A percentile compares a stretch with the other conserved stretches of the same genome.
Conservation (phyloP, 1,284 basidiomycete genomes). For the Phellopilus nigrolimitatus region DNA sequence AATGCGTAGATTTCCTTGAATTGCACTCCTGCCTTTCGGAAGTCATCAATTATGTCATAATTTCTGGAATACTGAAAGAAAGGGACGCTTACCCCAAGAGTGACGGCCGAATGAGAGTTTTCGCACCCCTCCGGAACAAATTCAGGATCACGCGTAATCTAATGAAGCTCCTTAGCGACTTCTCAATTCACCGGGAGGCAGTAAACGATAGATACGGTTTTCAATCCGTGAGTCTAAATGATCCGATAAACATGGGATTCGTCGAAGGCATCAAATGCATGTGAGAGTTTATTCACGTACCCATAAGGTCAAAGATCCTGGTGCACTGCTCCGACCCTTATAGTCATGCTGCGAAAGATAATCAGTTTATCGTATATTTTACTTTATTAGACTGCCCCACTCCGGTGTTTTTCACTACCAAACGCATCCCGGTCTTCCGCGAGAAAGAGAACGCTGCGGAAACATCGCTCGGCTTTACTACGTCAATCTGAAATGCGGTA, state of each 20-base stretch:
- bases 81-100: background rate
- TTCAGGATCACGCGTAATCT: background rate
- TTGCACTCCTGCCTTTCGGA: slow-evolving; percentile 27
- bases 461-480: slow-evolving; percentile 22
- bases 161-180: background rate
- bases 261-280: background rate
- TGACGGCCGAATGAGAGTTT: slow-evolving; percentile 1
- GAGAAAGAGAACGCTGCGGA: slow-evolving; percentile 25
- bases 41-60: background rate
- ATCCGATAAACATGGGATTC: background rate
- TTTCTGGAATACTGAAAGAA: background rate
- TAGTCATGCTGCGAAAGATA: slow-evolving; percentile 19
- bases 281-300: background rate
- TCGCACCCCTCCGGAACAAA: slow-evolving; percentile 5
- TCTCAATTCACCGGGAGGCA: background rate
- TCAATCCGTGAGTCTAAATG: slow-evolving; percentile 19
- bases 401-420: slow-evolving; percentile 28
- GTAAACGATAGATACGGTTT: slow-evolving; percentile 13
- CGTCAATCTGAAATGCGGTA: slow-evolving; percentile 23
- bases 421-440: slow-evolving; percentile 21
- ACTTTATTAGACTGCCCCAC: background rate
- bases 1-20: slow-evolving; percentile 26
- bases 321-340: slow-evolving; percentile 21
- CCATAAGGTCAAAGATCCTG: slow-evolving; percentile 21
- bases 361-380: background rate